phyloP scores from a whole-genome alignment of 768 basidiomycete genomes.

The Tulasnella sp. region DNA sequence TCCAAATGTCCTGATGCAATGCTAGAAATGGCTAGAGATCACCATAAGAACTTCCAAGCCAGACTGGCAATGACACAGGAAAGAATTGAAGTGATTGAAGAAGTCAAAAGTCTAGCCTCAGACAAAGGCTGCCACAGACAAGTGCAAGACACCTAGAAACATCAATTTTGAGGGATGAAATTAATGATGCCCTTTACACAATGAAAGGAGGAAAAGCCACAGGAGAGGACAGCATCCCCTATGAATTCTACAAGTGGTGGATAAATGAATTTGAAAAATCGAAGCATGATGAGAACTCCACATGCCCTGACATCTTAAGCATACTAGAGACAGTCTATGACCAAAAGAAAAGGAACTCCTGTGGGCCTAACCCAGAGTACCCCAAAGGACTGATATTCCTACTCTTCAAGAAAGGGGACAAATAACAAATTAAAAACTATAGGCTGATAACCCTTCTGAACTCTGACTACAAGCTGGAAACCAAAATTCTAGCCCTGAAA shows the following conservation, averaged over 20 bases:
- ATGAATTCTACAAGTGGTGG: slow-evolving; percentile 8
- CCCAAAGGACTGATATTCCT: background rate
- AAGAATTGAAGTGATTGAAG: too few relatives aligned
- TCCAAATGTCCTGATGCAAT: too few relatives aligned
- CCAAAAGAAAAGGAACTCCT: background rate
- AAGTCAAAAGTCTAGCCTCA: too few relatives aligned
- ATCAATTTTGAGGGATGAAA: slow-evolving; percentile 3
- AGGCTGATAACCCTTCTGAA: slow-evolving; percentile 9
- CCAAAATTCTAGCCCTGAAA: background rate
- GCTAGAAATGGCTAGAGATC: too few relatives aligned
- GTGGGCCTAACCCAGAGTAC: background rate
- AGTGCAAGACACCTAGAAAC: too few relatives aligned
- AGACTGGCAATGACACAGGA: too few relatives aligned
- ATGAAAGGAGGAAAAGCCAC: background rate
- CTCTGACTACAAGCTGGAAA: slow-evolving; percentile 9
- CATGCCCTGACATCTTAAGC: background rate
- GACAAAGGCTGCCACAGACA: too few relatives aligned
- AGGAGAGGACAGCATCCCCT: background rate
- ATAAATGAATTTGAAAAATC: background rate
- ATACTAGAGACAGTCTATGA: background rate
- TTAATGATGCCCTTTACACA: background rate
- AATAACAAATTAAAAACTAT: background rate
- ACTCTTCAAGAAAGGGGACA: slow-evolving; percentile 11
- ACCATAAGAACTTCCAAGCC: too few relatives aligned
- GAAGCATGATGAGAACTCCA: background rate